Evolutionary conservation across 2,329 filamentous ascomycete genomes (phyloP).

Genomic region (Balansia obtecta): DNA sequence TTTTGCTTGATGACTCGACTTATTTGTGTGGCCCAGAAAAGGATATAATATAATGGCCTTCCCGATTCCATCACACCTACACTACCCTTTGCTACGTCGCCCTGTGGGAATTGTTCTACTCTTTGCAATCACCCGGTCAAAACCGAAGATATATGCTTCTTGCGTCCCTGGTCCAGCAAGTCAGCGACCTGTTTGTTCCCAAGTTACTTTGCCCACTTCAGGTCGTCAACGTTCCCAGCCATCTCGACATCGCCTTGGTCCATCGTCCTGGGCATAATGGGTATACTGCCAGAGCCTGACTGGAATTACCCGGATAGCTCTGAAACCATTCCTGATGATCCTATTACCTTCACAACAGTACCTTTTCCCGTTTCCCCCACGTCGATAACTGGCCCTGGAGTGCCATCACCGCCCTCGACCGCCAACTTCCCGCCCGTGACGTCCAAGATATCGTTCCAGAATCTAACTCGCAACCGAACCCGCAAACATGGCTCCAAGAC

Average conservation of each 20-base stretch:
- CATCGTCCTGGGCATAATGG: background rate
- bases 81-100: background rate
- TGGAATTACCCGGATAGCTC: conserved; percentile 3
- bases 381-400: background rate
- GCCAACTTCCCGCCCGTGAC: background rate
- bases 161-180: too few relatives aligned
- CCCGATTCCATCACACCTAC: background rate
- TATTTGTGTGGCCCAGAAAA: too few relatives aligned
- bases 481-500: background rate
- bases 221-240: background rate
- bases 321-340: background rate
- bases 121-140: background rate
- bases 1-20: background rate
- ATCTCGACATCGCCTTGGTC: background rate
- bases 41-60: conserved; percentile 1
- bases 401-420: background rate
- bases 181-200: background rate
- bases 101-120: background rate
- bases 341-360: background rate
- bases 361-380: conserved; percentile 3
- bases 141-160: background rate
- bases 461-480: background rate
- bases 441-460: background rate
- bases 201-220: background rate
- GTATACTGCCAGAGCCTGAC: background rate